Evolutionary conservation across 345 rosid genomes (phyloP), one percentile per base, ranked within the genome.

Genomic region (Stellera chamaejasme): DNA sequence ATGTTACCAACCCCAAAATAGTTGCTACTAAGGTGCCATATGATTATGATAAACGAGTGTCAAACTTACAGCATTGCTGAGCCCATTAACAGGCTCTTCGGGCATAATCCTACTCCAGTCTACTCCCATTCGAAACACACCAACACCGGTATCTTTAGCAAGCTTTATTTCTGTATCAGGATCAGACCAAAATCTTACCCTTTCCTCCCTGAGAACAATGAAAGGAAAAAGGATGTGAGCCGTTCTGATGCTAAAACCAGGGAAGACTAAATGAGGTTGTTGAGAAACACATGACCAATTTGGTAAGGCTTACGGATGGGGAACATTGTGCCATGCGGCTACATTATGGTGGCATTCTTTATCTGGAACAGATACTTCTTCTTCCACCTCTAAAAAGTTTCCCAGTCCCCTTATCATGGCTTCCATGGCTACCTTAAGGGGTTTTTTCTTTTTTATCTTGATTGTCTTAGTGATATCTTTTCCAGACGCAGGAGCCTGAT

Each of bases 31-130:
- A 5, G 5, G 7, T 32, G 39, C 39, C 9, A 8, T 32, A 2
- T 32, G 39, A 32, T 32, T 64, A 53, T 19, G 5, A 65, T 43
- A 36, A 59, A 27, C 16, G 43, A 48, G 49, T 63, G 60, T 71
- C 62, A 59, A 64, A 80, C 82, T 70, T 75, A 92, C 98, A 66
- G 73, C 66, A 60, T 80, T 80, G 48, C 76, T 74, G 48, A 80
- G 62, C 46, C 95, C 93, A 46, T 79, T 73, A 75, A 80, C 67
- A 6, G 98, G 98, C 71, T 92, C 96, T 66, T 61, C 49, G 3
- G 90, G 98, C 98, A 92, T 88, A 66, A 92, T 61, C 58, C 98
- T 68, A 23, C 82, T 61, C 96, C 95, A 92, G 75, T 92, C 98
- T 12, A 92, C 69, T 73, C 98, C 98, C 96, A 92, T 82, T 26